phyloP scores from a whole-genome alignment of 805 yeast genomes.

The Diddensiella santjacobensis region DNA sequence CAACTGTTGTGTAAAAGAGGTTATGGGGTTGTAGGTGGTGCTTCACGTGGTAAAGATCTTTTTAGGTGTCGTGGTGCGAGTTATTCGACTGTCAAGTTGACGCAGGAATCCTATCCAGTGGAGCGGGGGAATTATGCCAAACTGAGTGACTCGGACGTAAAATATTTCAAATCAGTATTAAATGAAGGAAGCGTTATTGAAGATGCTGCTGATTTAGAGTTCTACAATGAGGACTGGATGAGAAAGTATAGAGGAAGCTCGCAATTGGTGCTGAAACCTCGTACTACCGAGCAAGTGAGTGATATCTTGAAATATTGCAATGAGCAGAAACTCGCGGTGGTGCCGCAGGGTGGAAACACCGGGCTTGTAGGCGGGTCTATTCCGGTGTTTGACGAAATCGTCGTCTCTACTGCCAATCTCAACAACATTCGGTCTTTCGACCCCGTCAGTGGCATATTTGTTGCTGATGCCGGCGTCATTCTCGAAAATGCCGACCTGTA shows the following conservation, averaged over 20 bases:
- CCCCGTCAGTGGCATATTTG: slow-evolving; percentile 74
- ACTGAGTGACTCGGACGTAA: slow-evolving; percentile 55
- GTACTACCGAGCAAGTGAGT: slow-evolving; percentile 71
- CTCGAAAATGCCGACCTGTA: slow-evolving; percentile 79
- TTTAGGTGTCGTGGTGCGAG: background rate
- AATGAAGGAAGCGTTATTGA: slow-evolving; percentile 40
- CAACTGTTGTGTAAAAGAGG: background rate
- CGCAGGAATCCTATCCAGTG: slow-evolving; percentile 66
- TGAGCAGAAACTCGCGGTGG: slow-evolving; percentile 71
- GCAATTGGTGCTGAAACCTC: slow-evolving; percentile 74
- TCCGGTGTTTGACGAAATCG: slow-evolving; percentile 88
- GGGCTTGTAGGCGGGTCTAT: slow-evolving; percentile 94
- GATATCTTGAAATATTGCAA: slow-evolving; percentile 76
- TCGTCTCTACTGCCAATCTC: slow-evolving; percentile 63
- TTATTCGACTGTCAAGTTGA: slow-evolving; percentile 43
- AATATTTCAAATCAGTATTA: slow-evolving; percentile 56
- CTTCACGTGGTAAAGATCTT: no score
- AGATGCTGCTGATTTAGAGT: slow-evolving; percentile 28
- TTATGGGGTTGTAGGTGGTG: background rate
- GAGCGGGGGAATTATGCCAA: slow-evolving; percentile 48
- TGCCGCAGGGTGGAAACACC: slow-evolving; percentile 97
- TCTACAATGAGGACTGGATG: slow-evolving; percentile 91
- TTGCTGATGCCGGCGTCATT: slow-evolving; percentile 87
- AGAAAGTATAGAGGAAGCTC: slow-evolving; percentile 89
- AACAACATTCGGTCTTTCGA: slow-evolving; percentile 83